A percentile compares a stretch with the other conserved stretches of the same genome.
Conservation (phyloP, 352 stramenopile genomes). For the Globisporangium paroecandrum region DNA sequence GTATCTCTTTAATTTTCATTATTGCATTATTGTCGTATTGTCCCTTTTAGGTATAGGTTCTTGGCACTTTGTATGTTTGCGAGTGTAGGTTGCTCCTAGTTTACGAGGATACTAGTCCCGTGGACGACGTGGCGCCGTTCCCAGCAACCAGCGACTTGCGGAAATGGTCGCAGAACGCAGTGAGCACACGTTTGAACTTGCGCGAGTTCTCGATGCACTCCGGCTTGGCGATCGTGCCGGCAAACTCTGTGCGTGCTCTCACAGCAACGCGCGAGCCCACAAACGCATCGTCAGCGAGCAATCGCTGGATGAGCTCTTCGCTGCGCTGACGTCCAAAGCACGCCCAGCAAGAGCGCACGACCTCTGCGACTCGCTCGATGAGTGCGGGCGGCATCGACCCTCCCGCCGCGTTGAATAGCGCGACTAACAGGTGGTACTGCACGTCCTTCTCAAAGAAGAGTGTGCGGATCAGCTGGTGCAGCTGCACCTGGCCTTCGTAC, state of each 20-base stretch:
- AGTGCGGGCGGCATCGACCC: constrained; percentile 55
- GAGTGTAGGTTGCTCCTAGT: neutral
- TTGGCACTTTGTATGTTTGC: neutral
- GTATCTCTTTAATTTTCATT: constrained; percentile 5
- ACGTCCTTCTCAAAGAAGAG: constrained; percentile 82
- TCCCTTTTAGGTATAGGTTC: neutral
- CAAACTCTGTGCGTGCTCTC: constrained; percentile 54
- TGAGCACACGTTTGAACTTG: constrained; percentile 78
- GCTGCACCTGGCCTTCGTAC: constrained; percentile 47
- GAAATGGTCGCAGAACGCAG: constrained; percentile 77
- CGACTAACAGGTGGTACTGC: constrained; percentile 65
- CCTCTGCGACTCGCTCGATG: constrained; percentile 63
- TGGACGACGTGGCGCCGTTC: neutral
- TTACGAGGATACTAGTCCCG: constrained; percentile 21
- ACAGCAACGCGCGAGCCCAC: constrained; percentile 53
- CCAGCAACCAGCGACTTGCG: constrained; percentile 41
- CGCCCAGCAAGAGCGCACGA: constrained; percentile 70
- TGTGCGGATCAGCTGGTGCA: constrained; percentile 61
- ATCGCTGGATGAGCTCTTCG: constrained; percentile 53
- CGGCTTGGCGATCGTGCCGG: constrained; percentile 49
- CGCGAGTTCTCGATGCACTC: constrained; percentile 70
- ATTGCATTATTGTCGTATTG: constrained; percentile 5
- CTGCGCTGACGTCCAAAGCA: constrained; percentile 63
- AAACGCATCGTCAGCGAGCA: constrained; percentile 62
- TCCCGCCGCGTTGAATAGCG: constrained; percentile 60